These are phyloP conservation scores for Pueraria montana DNA, from an alignment of 306 rosid genomes.

Conservation along the genomic window DNA sequence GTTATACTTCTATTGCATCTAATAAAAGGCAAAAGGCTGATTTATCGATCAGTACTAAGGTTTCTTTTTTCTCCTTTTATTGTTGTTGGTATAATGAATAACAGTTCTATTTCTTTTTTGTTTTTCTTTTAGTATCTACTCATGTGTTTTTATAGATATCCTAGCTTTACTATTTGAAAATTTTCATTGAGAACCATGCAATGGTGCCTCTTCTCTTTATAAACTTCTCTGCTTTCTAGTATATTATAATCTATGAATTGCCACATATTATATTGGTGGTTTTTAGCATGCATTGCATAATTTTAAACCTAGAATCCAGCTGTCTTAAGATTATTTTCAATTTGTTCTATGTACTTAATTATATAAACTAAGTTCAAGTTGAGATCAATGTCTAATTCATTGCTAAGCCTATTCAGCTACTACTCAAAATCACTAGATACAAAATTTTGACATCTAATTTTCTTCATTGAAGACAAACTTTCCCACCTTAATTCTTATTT, in stretches of 20 bases:
- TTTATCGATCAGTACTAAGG: constrained; percentile 83
- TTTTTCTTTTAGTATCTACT: constrained; percentile 21
- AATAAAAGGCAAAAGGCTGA: constrained; percentile 94
- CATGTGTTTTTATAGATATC: background rate
- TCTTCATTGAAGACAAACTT: background rate
- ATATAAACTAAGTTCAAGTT: constrained; percentile 17
- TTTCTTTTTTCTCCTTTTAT: constrained; percentile 51
- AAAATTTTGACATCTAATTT: constrained; percentile 10
- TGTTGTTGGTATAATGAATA: constrained; percentile 4
- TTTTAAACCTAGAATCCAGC: background rate
- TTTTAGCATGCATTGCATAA: background rate
- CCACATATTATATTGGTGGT: background rate
- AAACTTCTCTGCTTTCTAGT: constrained; percentile 6
- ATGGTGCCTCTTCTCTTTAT: constrained; percentile 26
- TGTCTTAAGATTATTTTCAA: constrained; percentile 3
- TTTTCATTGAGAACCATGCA: constrained; percentile 20
- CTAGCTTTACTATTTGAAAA: background rate
- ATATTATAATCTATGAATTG: background rate
- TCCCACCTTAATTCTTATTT: background rate
- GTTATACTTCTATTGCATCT: constrained; percentile 72
- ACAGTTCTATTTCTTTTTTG: background rate
- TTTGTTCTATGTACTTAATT: background rate
- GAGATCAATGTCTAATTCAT: constrained; percentile 1
- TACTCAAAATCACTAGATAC: background rate
- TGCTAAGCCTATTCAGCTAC: constrained; percentile 27